Conservation (phyloP, 192 early-diverging fungal genomes). For the Podila epicladia region DNA sequence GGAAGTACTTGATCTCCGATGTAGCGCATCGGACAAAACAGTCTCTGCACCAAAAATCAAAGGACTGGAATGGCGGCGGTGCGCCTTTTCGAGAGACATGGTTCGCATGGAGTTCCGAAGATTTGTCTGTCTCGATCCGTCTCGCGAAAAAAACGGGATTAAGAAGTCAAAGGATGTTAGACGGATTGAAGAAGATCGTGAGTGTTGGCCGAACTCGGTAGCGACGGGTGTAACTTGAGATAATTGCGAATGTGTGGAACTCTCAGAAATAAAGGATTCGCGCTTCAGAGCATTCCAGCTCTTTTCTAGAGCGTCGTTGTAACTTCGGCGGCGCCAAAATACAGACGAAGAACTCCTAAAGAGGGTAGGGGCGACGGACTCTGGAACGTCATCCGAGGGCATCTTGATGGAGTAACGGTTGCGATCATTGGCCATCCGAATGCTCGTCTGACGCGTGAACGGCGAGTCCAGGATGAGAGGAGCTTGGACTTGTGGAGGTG, state of each 20-base stretch:
- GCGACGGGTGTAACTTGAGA: constrained; percentile 12
- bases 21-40: constrained; percentile 5
- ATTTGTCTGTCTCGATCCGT: neutral
- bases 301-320: constrained; percentile 25
- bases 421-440: constrained; percentile 36
- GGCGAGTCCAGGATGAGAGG: constrained; percentile 36
- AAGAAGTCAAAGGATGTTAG: constrained; percentile 28
- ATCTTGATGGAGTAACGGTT: constrained; percentile 43
- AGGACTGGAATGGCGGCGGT: constrained; percentile 37
- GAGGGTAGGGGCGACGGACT: neutral
- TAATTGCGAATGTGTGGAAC: neutral
- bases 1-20: constrained; percentile 10
- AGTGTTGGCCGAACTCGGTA: constrained; percentile 4
- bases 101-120: neutral
- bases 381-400: constrained; percentile 22
- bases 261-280: constrained; percentile 7
- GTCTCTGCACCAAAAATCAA: constrained; percentile 20
- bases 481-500: constrained; percentile 1
- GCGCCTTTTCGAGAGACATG: neutral
- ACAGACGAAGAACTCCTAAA: neutral
- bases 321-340: constrained; percentile 41
- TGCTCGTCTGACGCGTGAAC: constrained; percentile 37
- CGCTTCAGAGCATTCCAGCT: constrained; percentile 21
- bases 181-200: constrained; percentile 8
- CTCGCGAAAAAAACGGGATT: constrained; percentile 19